Evolutionary conservation across 441 rosid species (phyloP), one percentile per base, ranked within the genome.

Genomic region (Croton laevigatus): DNA sequence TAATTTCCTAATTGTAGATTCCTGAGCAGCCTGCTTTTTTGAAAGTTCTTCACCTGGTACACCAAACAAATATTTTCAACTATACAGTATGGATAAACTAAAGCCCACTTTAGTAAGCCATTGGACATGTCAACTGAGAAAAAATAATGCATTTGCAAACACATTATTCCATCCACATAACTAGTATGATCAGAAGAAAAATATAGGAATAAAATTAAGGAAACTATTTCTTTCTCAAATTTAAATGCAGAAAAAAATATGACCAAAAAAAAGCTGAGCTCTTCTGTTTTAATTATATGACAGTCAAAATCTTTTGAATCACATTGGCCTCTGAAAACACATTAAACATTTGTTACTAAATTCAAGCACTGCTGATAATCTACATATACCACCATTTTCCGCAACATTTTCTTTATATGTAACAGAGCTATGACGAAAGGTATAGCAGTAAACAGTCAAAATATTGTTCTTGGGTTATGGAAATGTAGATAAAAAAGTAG

Each of bases 1-100:
- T 78, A 96, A 80, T 87, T 96, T 96, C 86, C 98, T 84, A 68
- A 96, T 96, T 27, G 88, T 88, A 75, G 93, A 88, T 84, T 93
- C 99, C 82, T 93, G 98, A 76, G 93, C 84, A 75, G 98, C 98
- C 81, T 93, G 99, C 80, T 91, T 93, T 83, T 91, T 96, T 14
- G 99, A 96, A 82, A 96, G 99, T 79, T 96, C 97, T 83, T 96
- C 98, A 67, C 99, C 99, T 96, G 85, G 59, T 75, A 74, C 58
- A 52, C 59, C 36, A 73, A 59, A 66, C 32, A 51, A 73, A 74
- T 64, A 68, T 62, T 13, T 66, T 72, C 62, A 65, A 7, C 45
- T 45, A 55, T 10, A 22, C 45, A 65, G 57, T 20, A 13, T 48
- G 12, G 16, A 27, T 42, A 37, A 69, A 73, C 32, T 63, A 48